phyloP scores from a whole-genome alignment of 176 grass and related monocot species.

The Bonia amplexicaulis region DNA sequence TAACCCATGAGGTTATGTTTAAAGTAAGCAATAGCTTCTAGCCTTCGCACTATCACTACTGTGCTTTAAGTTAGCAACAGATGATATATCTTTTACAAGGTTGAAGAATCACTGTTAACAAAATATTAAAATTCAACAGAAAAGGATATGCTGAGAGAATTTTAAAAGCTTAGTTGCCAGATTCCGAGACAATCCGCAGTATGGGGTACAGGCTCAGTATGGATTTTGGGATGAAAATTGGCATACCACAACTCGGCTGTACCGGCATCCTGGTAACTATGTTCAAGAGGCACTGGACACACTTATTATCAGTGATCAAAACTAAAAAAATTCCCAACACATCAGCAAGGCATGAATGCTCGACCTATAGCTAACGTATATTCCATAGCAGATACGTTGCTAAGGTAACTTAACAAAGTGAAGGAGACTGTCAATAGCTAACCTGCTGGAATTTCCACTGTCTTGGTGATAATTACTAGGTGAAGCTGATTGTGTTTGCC shows the following conservation, averaged over 20 bases:
- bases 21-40: background rate
- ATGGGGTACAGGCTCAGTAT: too few relatives aligned
- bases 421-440: background rate
- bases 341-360: background rate
- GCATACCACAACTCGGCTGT: too few relatives aligned
- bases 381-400: background rate
- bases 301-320: background rate
- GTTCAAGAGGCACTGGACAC: background rate
- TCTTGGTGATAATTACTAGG: conserved; percentile 40
- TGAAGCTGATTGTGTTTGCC: conserved; percentile 43
- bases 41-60: background rate
- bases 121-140: background rate
- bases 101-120: background rate
- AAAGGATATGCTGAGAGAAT: background rate
- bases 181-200: too few relatives aligned
- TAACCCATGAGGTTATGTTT: background rate
- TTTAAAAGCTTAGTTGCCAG: too few relatives aligned
- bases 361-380: background rate
- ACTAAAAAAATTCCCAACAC: background rate
- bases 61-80: background rate
- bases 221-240: too few relatives aligned
- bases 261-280: background rate
- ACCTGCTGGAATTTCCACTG: conserved; percentile 45
- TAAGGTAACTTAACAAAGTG: conserved; percentile 25
- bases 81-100: background rate